Percentiles rank a stretch among this genome's conserved stretches.
phyloP scores from a whole-genome alignment of 164 flowering plant species.

The Litsea cubeba region DNA sequence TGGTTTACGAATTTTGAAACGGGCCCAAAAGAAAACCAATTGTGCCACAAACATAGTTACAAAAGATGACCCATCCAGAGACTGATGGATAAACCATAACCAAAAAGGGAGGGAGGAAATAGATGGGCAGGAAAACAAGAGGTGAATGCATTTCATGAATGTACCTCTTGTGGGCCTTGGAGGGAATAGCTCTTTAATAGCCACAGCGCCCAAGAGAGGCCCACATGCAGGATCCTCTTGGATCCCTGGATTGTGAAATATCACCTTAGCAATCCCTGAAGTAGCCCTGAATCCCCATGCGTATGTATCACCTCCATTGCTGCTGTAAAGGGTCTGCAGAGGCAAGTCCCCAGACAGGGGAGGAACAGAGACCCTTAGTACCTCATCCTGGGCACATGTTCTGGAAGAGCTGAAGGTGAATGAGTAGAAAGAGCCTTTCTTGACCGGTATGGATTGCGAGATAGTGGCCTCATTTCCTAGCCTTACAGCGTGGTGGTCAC shows the following conservation, averaged over 20 bases:
- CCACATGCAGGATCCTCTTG: conserved; percentile 77
- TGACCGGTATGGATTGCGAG: conserved; percentile 59
- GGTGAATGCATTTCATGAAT: no score
- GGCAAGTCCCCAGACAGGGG: conserved; percentile 66
- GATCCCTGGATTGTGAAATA: conserved; percentile 74
- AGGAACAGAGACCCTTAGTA: conserved; percentile 59
- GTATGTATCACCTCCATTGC: conserved; percentile 74
- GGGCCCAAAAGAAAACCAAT: no score
- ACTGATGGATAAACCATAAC: neutral
- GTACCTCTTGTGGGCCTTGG: conserved; percentile 63
- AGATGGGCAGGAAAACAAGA: neutral
- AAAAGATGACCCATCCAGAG: neutral
- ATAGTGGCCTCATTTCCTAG: conserved; percentile 93
- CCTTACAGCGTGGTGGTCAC: conserved; percentile 79
- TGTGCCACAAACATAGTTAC: neutral
- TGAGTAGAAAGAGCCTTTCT: conserved; percentile 56
- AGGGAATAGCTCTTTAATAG: conserved; percentile 65
- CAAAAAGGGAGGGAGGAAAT: neutral
- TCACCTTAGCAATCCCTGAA: conserved; percentile 34
- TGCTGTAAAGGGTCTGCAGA: conserved; percentile 75
- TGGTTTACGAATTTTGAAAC: no score
- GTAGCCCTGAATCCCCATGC: conserved; percentile 72
- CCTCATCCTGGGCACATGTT: conserved; percentile 96
- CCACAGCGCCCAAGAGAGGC: conserved; percentile 68
- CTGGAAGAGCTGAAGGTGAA: conserved; percentile 84